Evolutionary conservation across 2,329 filamentous ascomycete genomes (phyloP).

Genomic region (Xylariaceae sp.): DNA sequence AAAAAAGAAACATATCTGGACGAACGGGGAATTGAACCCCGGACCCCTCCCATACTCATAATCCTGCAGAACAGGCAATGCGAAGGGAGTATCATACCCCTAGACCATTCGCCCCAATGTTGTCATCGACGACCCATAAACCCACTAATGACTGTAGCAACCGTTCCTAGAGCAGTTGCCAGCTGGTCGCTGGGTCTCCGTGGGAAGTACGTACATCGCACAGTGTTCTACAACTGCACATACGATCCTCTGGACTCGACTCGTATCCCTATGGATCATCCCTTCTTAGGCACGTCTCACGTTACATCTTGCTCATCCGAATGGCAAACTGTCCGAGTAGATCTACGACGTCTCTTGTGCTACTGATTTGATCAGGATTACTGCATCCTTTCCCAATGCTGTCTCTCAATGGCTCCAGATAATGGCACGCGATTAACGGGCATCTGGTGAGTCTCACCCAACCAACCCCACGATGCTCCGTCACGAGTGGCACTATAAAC

Average conservation of each 20-base stretch:
- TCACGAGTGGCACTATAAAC: not conserved
- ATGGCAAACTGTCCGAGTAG: not conserved
- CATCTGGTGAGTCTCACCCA: slow-evolving; percentile 32
- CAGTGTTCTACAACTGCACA: not conserved
- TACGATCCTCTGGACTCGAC: too few relatives aligned
- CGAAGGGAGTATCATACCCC: slow-evolving; percentile 25
- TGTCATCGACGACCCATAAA: not conserved
- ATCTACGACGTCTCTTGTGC: not conserved
- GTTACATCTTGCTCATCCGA: not conserved
- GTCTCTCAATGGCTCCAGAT: slow-evolving; percentile 30
- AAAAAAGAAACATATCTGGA: slow-evolving; percentile 7
- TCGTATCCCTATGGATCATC: too few relatives aligned
- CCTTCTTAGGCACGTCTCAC: too few relatives aligned
- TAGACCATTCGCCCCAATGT: slow-evolving; percentile 20
- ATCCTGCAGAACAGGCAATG: slow-evolving; percentile 8
- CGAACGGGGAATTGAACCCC: slow-evolving; percentile 25
- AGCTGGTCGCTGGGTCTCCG: too few relatives aligned
- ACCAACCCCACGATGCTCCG: not conserved
- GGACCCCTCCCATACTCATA: slow-evolving; percentile 19
- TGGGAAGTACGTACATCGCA: not conserved
- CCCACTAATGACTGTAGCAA: too few relatives aligned
- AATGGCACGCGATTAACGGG: slow-evolving; percentile 33
- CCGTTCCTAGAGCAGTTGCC: too few relatives aligned
- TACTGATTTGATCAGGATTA: not conserved
- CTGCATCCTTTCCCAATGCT: slow-evolving; percentile 5